Evolutionary conservation across 176 grass and related monocot genomes (phyloP).

Genomic region (Triticum turgidum): DNA sequence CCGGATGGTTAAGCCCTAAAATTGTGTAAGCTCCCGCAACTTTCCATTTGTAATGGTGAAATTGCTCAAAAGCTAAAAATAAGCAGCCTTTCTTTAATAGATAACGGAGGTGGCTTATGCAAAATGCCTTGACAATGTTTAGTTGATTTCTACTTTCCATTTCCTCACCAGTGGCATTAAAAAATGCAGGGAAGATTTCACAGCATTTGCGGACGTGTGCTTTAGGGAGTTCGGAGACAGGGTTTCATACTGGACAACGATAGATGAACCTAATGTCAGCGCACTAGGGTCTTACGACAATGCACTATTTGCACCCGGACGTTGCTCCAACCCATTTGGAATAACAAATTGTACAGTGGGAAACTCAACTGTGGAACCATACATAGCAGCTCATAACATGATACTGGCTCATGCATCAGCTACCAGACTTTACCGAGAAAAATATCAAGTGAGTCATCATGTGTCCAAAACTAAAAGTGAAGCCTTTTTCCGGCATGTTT

Average conservation of each 20-base stretch:
- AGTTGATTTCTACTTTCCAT: not conserved
- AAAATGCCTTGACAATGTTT: not conserved
- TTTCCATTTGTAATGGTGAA: not conserved
- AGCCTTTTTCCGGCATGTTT: not conserved
- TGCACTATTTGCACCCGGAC: conserved; percentile 36
- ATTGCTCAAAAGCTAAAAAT: not conserved
- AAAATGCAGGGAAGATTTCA: conserved; percentile 50
- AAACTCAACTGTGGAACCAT: conserved; percentile 62
- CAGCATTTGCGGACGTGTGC: conserved; percentile 45
- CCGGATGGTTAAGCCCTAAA: conserved; percentile 33
- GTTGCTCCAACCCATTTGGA: conserved; percentile 63
- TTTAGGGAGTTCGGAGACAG: conserved; percentile 52
- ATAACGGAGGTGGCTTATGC: not conserved
- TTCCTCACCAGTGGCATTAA: not conserved
- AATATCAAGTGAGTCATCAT: conserved; percentile 46
- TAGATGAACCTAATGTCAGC: conserved; percentile 24
- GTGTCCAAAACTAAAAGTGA: not conserved
- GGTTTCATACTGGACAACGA: conserved; percentile 44
- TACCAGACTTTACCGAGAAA: conserved; percentile 39
- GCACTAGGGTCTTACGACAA: conserved; percentile 30
- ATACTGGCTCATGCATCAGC: conserved; percentile 47
- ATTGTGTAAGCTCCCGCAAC: conserved; percentile 42
- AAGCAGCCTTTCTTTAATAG: not conserved
- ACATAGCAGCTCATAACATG: conserved; percentile 53
- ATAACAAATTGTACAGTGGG: conserved; percentile 40